Evolutionary conservation across 2,329 filamentous ascomycete genomes (phyloP), one percentile per base, ranked within the genome.

Genomic region (Sporothrix variecibatus): DNA sequence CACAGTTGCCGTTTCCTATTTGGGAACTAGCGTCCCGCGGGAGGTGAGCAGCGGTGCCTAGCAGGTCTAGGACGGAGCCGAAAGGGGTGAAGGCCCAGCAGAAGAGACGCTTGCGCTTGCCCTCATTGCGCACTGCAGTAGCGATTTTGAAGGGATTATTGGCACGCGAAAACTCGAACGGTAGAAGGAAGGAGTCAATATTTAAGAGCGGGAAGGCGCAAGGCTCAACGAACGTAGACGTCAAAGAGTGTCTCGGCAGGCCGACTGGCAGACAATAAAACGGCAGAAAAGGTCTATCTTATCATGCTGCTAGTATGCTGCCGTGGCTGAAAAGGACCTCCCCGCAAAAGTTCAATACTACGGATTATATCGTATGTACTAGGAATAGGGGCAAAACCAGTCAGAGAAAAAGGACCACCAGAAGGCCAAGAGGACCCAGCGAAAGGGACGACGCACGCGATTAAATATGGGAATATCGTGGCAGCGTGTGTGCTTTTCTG

Each of bases 41-140:
- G 62, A 68, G 62, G 43, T 67, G 58, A 40, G 28, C 51, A 40
- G 71, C 34, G n/a, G 46, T 49, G 43, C 43, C 43, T 49, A 17
- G 43, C 43, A 49, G 15, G 43, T 26, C 38, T 17, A 68, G 64
- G 58, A 72, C 58, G 71, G 58, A 65, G 58, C 71, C 71, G 58
- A 72, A 72, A 65, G 28, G 70, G 71, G 71, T 49, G 71, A 65
- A 72, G 34, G 49, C 15, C 51, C 51, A 56, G 11, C 43, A 49
- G 43, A 49, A 49, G 43, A 20, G 43, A 49, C 15, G 15, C 43
- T 51, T 51, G 38, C 67, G 43, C 49, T 38, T 51, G 20, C 65
- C 46, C 43, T n/a, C 11, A 64, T 67, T 49, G 64, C 26, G 64
- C 4, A 17, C 43, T 6, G 1, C 12, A 43, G 40, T 20, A 49